Evolutionary conservation across 2,329 filamentous ascomycete genomes (phyloP), one percentile per base, ranked within the genome.

Genomic region (Taxawa tesnikishii): DNA sequence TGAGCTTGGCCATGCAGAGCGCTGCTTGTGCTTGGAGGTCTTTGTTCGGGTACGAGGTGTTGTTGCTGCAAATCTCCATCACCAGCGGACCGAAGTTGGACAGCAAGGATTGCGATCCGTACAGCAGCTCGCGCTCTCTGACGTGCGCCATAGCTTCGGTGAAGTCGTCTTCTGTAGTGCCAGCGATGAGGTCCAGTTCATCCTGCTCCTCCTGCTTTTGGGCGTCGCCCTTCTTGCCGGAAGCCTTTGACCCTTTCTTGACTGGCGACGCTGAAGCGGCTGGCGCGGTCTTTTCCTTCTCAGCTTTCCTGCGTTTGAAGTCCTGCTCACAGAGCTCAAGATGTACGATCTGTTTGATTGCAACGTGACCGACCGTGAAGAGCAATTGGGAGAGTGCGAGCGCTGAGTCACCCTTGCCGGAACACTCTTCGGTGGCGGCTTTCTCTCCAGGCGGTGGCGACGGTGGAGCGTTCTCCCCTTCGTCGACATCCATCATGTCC

Each of bases 301-400:
- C 83, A 25, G 83, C 79, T 65, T 98, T 98, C 43, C 88, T 74
- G 33, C 88, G 81, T 65, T 98, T 98, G 59, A 98, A 98, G 56
- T 98, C 90, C 30, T 90, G 75, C 52, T 98, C 90, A 53, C 87
- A 94, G n/a, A 96, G 68, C 48, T 98, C 90, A 8, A 98, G 72
- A 53, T 98, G 90, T 1, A 98, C 92, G 45, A 98, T 98, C 53
- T 98, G 92, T 61, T 98, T 98, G 52, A 98, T 90, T 10, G 90
- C 90, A 29, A 96, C 82, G 50, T 98, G 90, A 0, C 90, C 90
- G 17, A 96, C 88, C 21, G 94, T 80, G 52, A 96, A 96, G 0
- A 98, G 67, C 2, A 98, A 69, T 48, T 96, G 90, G 0, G 90
- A 94, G 2, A 98, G 66, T 1, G 74, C 77, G 28, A 85, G 69